Evolutionary conservation across 345 rosid genomes (phyloP).

Genomic region (Capsella bursapastoris): DNA sequence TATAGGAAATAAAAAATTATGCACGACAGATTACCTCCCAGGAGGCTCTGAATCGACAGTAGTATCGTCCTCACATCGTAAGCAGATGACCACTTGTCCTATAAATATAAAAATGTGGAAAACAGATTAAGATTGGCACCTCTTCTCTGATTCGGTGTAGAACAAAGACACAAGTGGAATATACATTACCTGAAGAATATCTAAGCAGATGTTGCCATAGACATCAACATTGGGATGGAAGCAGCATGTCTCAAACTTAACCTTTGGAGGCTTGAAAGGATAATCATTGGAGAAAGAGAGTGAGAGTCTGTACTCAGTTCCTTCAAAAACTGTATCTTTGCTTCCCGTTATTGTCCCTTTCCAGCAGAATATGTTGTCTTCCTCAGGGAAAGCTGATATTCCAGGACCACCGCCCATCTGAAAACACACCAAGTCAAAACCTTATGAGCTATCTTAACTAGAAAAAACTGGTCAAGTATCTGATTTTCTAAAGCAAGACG

Average conservation of each 20-base stretch:
- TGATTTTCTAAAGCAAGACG: neutral
- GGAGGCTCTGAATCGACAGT: conserved; percentile 88
- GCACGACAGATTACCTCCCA: conserved; percentile 70
- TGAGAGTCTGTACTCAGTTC: conserved; percentile 87
- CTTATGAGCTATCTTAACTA: conserved; percentile 24
- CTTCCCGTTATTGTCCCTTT: conserved; percentile 92
- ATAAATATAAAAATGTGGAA: conserved; percentile 1
- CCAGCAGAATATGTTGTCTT: conserved; percentile 96
- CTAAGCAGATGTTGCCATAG: conserved; percentile 90
- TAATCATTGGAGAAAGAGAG: conserved; percentile 87
- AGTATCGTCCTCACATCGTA: conserved; percentile 93
- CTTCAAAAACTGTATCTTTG: conserved; percentile 94
- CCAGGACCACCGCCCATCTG: conserved; percentile 96
- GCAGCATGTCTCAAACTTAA: conserved; percentile 91
- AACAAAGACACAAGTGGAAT: neutral
- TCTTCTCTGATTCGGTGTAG: neutral
- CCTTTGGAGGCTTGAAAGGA: conserved; percentile 94
- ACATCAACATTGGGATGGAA: conserved; percentile 96
- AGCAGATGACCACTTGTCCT: conserved; percentile 99
- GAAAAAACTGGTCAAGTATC: neutral
- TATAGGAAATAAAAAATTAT: neutral
- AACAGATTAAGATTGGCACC: neutral
- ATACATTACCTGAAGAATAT: conserved; percentile 87
- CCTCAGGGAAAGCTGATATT: conserved; percentile 94
- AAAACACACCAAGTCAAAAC: conserved; percentile 4